Evolutionary conservation across 2,329 filamentous ascomycete genomes (phyloP).

Genomic region (Eurotiales sp.): DNA sequence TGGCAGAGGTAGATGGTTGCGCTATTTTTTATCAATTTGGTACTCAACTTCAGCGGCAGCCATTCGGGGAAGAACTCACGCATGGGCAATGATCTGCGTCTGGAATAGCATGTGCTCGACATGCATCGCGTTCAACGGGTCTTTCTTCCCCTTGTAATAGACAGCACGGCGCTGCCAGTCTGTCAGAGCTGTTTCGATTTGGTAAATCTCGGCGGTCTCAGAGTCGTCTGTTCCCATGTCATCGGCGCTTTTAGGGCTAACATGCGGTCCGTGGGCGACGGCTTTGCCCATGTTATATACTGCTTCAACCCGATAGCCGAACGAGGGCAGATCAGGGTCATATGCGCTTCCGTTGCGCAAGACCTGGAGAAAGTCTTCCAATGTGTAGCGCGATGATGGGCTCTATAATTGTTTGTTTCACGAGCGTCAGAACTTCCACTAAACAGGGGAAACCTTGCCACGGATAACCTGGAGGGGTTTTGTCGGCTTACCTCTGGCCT

Average conservation of each 20-base stretch:
- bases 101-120: conserved; percentile 58
- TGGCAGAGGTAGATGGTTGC: conserved; percentile 67
- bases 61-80: conserved; percentile 17
- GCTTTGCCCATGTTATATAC: conserved; percentile 69
- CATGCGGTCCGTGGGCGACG: conserved; percentile 40
- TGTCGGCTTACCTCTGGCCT: conserved; percentile 15
- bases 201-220: conserved; percentile 40
- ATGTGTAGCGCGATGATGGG: conserved; percentile 50
- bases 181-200: conserved; percentile 52
- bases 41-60: too few relatives aligned
- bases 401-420: conserved; percentile 39
- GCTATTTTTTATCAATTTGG: conserved; percentile 9
- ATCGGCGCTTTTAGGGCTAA: neutral
- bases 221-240: too few relatives aligned
- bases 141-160: conserved; percentile 55
- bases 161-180: conserved; percentile 55
- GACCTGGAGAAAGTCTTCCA: conserved; percentile 52
- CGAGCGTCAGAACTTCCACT: neutral
- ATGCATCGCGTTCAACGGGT: conserved; percentile 60
- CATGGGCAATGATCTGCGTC: conserved; percentile 28
- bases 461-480: too few relatives aligned
- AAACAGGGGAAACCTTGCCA: too few relatives aligned
- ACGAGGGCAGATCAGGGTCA: conserved; percentile 64
- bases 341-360: conserved; percentile 63
- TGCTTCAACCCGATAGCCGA: conserved; percentile 73